phyloP scores from a whole-genome alignment of 2,329 filamentous ascomycete genomes.

The Epichloe gansuensis region DNA sequence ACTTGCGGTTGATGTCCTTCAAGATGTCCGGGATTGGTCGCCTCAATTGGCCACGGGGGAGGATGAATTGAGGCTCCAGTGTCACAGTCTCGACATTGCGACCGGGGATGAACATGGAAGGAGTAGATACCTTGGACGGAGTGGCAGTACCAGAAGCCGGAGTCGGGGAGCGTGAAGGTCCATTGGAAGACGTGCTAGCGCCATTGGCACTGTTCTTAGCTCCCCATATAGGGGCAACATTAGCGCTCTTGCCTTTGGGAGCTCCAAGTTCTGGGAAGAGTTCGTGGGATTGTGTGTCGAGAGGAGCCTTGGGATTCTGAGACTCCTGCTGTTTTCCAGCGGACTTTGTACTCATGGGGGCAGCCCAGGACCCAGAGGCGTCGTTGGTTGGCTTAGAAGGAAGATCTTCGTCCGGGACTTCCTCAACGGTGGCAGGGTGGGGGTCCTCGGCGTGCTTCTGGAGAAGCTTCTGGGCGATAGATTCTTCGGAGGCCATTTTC shows the following conservation, averaged over 20 bases:
- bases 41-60: slow-evolving; percentile 65
- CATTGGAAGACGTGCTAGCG: slow-evolving; percentile 35
- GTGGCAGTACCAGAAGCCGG: slow-evolving; percentile 46
- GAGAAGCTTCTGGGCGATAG: slow-evolving; percentile 49
- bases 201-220: slow-evolving; percentile 52
- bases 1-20: slow-evolving; percentile 85
- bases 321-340: slow-evolving; percentile 56
- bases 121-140: slow-evolving; percentile 20
- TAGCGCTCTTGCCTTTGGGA: slow-evolving; percentile 52
- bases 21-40: slow-evolving; percentile 75
- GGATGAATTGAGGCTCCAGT: slow-evolving; percentile 62
- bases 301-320: slow-evolving; percentile 25
- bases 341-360: slow-evolving; percentile 46
- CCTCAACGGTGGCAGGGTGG: slow-evolving; percentile 61
- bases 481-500: slow-evolving; percentile 37
- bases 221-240: slow-evolving; percentile 64
- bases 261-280: slow-evolving; percentile 83
- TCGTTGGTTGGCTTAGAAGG: slow-evolving; percentile 38
- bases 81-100: slow-evolving; percentile 66
- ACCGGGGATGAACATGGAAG: slow-evolving; percentile 63
- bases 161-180: slow-evolving; percentile 47
- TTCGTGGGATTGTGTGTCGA: slow-evolving; percentile 83
- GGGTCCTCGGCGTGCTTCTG: slow-evolving; percentile 45
- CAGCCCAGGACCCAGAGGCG: slow-evolving; percentile 32
- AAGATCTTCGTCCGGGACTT: slow-evolving; percentile 69